phyloP scores from a whole-genome alignment of 2,329 filamentous ascomycete genomes.

The Pseudogymnoascus sp. region DNA sequence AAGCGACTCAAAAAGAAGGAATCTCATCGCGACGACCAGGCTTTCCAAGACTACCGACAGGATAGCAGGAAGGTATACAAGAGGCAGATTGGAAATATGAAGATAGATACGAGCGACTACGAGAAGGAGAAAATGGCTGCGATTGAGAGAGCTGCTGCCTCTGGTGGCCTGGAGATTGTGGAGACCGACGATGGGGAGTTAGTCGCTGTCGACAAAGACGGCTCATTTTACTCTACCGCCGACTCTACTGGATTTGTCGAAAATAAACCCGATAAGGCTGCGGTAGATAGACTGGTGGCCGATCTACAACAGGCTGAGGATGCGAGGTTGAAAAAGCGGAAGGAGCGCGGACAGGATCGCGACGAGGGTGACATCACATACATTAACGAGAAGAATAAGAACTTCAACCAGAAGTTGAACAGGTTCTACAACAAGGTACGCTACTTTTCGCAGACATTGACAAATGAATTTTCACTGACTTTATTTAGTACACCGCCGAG shows the following conservation, averaged over 20 bases:
- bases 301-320: conserved; percentile 88
- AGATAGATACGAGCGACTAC: conserved; percentile 75
- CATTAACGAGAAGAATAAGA: conserved; percentile 99
- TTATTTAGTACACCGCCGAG: conserved; percentile 71
- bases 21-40: conserved; percentile 72
- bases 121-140: conserved; percentile 77
- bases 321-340: conserved; percentile 74
- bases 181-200: conserved; percentile 94
- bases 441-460: background rate
- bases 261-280: conserved; percentile 79
- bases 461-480: conserved; percentile 20
- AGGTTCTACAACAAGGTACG: conserved; percentile 88
- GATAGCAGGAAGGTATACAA: conserved; percentile 93
- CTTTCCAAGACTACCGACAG: conserved; percentile 81
- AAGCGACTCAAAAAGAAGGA: conserved; percentile 80
- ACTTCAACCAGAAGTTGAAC: conserved; percentile 96
- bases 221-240: conserved; percentile 82
- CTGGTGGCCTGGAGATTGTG: conserved; percentile 82
- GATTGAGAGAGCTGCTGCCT: conserved; percentile 75
- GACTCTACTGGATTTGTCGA: conserved; percentile 75
- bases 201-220: conserved; percentile 86
- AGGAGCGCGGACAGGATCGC: conserved; percentile 68
- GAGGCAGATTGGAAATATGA: conserved; percentile 71
- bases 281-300: conserved; percentile 77
- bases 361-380: conserved; percentile 92